These are phyloP conservation scores for Metarhizium album DNA, from an alignment of 2,329 filamentous ascomycete species.

Conservation along the genomic window DNA sequence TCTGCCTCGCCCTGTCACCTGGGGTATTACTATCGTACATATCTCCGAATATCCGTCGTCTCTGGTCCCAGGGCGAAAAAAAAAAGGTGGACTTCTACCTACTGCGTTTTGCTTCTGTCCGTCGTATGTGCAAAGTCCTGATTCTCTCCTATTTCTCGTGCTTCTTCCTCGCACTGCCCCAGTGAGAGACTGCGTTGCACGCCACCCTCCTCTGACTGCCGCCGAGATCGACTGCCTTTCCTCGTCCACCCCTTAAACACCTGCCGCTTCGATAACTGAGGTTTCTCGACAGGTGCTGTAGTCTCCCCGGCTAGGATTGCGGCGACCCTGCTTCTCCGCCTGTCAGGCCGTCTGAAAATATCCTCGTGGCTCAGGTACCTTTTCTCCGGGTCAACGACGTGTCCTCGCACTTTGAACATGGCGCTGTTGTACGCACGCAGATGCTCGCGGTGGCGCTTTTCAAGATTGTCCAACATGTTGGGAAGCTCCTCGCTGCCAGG, in stretches of 20 bases:
- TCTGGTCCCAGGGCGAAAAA: too few relatives aligned
- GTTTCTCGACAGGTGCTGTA: neutral
- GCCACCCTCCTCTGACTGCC: too few relatives aligned
- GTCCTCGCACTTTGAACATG: constrained; percentile 20
- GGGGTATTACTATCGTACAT: neutral
- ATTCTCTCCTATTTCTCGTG: too few relatives aligned
- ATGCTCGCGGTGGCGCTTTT: constrained; percentile 16
- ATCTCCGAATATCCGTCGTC: too few relatives aligned
- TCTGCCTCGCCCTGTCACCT: neutral
- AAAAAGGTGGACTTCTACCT: too few relatives aligned
- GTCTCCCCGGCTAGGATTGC: constrained; percentile 1
- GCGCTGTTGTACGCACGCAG: constrained; percentile 13
- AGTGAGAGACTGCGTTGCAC: too few relatives aligned
- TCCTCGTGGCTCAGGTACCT: constrained; percentile 17
- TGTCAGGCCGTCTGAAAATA: constrained; percentile 18
- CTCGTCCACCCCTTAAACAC: neutral
- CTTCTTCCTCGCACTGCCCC: too few relatives aligned
- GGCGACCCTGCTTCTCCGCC: constrained; percentile 7
- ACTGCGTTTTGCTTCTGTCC: too few relatives aligned
- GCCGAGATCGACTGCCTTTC: too few relatives aligned
- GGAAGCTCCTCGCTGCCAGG: neutral
- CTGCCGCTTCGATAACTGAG: neutral
- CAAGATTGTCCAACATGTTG: constrained; percentile 11
- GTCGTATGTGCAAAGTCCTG: too few relatives aligned
- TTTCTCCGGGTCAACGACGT: constrained; percentile 14